Percentiles rank a stretch among this genome's conserved stretches.
phyloP scores from a whole-genome alignment of 331 rosid genomes.

The Pyrus hybrid region DNA sequence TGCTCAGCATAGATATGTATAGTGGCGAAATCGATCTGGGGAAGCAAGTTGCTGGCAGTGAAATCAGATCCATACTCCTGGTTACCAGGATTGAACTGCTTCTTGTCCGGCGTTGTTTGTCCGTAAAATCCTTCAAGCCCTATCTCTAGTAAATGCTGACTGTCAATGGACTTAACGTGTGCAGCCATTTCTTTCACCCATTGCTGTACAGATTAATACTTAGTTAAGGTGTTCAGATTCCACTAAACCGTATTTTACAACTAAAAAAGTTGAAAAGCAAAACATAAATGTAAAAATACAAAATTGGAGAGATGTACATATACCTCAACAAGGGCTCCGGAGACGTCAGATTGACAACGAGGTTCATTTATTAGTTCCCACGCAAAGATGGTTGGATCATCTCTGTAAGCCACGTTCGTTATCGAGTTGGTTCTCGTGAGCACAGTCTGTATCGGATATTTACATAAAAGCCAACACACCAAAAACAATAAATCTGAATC shows the following conservation, averaged over 20 bases:
- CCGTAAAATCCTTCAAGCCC: slow-evolving; percentile 69
- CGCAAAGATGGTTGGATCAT: slow-evolving; percentile 44
- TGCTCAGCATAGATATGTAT: slow-evolving; percentile 43
- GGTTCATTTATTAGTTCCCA: slow-evolving; percentile 65
- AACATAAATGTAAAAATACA: too few species aligned
- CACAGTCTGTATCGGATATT: slow-evolving; percentile 19
- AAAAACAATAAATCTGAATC: too few species aligned
- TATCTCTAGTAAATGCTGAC: slow-evolving; percentile 36
- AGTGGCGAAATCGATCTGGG: slow-evolving; percentile 45
- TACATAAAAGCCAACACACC: too few species aligned
- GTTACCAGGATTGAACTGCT: slow-evolving; percentile 42
- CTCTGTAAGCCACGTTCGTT: slow-evolving; percentile 28
- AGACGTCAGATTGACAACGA: slow-evolving; percentile 33
- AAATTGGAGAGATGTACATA: too few species aligned
- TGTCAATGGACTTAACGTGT: slow-evolving; percentile 41
- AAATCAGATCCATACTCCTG: slow-evolving; percentile 43
- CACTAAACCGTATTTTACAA: not conserved
- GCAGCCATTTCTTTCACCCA: slow-evolving; percentile 55
- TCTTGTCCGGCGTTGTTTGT: slow-evolving; percentile 30
- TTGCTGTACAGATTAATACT: slow-evolving; percentile 12
- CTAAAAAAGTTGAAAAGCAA: too few species aligned
- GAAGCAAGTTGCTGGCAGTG: slow-evolving; percentile 29
- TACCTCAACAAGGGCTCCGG: slow-evolving; percentile 39
- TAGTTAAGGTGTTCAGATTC: not conserved
- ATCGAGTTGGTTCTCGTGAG: slow-evolving; percentile 44